Evolutionary conservation across 208 protist species (phyloP).

Genomic region (Acanthamoeba royreba): DNA sequence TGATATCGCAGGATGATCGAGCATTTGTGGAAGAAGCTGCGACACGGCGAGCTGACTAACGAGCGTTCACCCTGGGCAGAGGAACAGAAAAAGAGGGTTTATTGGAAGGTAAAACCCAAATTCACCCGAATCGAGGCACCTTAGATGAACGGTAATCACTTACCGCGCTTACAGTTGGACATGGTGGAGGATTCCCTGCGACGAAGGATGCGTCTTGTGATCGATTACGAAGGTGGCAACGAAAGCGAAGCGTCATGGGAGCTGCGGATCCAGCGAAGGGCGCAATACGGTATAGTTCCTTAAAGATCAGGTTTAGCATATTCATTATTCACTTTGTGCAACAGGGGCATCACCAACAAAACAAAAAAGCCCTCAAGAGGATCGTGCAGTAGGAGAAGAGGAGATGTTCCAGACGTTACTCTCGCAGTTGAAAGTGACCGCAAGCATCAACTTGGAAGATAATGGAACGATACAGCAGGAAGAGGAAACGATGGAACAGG

Average conservation of each 20-base stretch:
- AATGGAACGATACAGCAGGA: not conserved
- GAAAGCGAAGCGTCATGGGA: conserved; percentile 4
- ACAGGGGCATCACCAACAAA: not conserved
- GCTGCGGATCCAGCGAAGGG: not conserved
- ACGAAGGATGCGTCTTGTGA: not conserved
- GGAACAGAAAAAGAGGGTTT: not conserved
- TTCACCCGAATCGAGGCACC: too few relatives aligned
- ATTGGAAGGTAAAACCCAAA: conserved; percentile 42
- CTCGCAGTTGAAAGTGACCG: not conserved
- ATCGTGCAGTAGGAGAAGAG: not conserved
- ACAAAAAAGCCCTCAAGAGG: not conserved
- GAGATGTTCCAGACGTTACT: not conserved
- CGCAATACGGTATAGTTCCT: not conserved
- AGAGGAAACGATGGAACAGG: not conserved
- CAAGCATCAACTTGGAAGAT: not conserved
- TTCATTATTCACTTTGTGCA: too few relatives aligned
- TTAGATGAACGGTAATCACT: too few relatives aligned
- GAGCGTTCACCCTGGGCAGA: conserved; percentile 24
- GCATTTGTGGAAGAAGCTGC: conserved; percentile 8
- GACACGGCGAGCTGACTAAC: not conserved
- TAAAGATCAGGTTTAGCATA: too few relatives aligned
- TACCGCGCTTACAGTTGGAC: not conserved
- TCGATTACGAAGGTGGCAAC: not conserved
- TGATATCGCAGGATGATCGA: not conserved
- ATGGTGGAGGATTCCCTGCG: not conserved